Conservation (phyloP, 192 early-diverging fungal genomes). For the Coemansia sp. region DNA sequence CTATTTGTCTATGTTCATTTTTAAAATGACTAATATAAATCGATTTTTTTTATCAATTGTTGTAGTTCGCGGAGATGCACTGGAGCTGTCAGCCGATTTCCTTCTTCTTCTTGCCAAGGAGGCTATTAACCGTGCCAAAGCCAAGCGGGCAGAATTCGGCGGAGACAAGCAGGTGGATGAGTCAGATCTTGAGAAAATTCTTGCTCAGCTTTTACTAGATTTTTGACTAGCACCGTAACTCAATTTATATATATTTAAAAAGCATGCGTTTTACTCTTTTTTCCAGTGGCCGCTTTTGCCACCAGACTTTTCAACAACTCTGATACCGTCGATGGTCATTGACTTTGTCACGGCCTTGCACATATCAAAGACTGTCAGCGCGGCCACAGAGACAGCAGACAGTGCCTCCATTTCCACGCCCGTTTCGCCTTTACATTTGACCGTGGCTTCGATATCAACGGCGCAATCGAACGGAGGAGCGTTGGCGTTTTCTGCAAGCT, state of each 20-base stretch:
- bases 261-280: slow-evolving; percentile 1
- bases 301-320: slow-evolving; percentile 78
- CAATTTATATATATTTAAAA: not conserved
- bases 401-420: slow-evolving; percentile 91
- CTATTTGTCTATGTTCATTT: no score
- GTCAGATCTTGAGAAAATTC: slow-evolving; percentile 51
- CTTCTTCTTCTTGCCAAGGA: slow-evolving; percentile 47
- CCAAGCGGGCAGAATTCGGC: slow-evolving; percentile 23
- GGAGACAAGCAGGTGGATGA: slow-evolving; percentile 30
- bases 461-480: slow-evolving; percentile 21
- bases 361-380: slow-evolving; percentile 93
- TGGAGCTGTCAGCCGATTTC: slow-evolving; percentile 34
- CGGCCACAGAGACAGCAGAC: slow-evolving; percentile 76
- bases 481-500: slow-evolving; percentile 38
- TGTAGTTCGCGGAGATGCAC: slow-evolving; percentile 47
- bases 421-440: slow-evolving; percentile 78
- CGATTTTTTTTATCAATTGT: not conserved
- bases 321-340: slow-evolving; percentile 75
- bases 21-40: no score
- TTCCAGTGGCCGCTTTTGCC: slow-evolving; percentile 74
- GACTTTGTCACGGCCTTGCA: slow-evolving; percentile 86
- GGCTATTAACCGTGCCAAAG: slow-evolving; percentile 41
- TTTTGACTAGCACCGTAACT: slow-evolving; percentile 14
- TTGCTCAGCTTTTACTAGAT: slow-evolving; percentile 51
- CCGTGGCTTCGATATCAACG: slow-evolving; percentile 69